Base-by-base conservation (phyloP, 768 basidiomycete genomes). In the Lactarius trivialis region DNA sequence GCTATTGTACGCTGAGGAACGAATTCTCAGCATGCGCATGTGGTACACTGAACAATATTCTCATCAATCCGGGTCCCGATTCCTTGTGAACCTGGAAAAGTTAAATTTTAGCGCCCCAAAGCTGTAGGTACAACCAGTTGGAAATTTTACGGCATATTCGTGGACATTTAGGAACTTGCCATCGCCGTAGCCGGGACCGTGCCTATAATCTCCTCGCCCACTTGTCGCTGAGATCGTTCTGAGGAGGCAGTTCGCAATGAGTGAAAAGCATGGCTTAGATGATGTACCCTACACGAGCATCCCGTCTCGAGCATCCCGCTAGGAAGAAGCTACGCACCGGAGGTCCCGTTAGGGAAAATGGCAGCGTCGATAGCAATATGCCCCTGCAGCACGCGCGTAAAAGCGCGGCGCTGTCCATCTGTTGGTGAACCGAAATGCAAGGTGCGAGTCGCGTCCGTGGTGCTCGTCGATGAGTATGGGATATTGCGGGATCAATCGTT, bases 171-270 rank as follows among this genome's bases (percentile, higher is more conserved):
- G 75, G 76, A 89, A 98, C 66, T 91, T 87, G 0, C 96, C 96
- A 36, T 98, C 89, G 37, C 97, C 96, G 68, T 98, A 96, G 0
- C 93, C 93, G n/a, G 95, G 96, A 4, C 92, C 91, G 65, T 97
- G 94, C 61, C 93, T 88, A 56, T 85, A 88, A 70, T 60, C 83
- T 79, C 56, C 93, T 78, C 28, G 93, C 93, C 72, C 84, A 91
- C 0, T 89, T 78, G 74, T 95, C 93, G 68, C 91, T 93, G 64
- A 21, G 19, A 34, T 24, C 26, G 12, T 24, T 26, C 39, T 58
- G 3, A 53, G 41, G 41, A 9, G 17, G 37, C 19, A 15, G 49
- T 19, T 37, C 45, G 34, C 12, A 21, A 12, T 14, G 5, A 17
- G 2, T 49, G 12, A 24, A 59, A 43, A 14, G 55, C 43, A 14